Evolutionary conservation across 441 rosid genomes (phyloP).

Genomic region (Melastoma candidum): DNA sequence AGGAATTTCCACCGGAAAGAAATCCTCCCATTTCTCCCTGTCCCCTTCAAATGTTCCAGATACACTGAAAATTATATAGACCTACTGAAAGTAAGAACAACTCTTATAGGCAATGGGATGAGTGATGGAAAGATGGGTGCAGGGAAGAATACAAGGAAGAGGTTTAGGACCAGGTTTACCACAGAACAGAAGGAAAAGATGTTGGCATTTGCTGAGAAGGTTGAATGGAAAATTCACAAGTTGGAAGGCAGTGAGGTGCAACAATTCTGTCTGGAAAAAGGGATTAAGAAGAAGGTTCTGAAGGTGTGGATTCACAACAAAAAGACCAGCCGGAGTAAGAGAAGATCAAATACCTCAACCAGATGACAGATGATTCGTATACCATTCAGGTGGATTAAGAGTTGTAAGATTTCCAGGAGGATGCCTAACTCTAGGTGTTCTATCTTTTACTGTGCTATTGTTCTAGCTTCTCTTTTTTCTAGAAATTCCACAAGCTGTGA

Average conservation of each 20-base stretch:
- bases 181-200: constrained; percentile 48
- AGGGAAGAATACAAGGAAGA: constrained; percentile 16
- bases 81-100: too few species aligned
- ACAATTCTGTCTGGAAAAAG: constrained; percentile 39
- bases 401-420: too few species aligned
- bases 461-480: too few species aligned
- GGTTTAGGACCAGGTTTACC: constrained; percentile 38
- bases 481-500: too few species aligned
- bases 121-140: background rate
- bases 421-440: too few species aligned
- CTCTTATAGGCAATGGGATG: too few species aligned
- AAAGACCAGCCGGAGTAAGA: constrained; percentile 35
- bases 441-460: too few species aligned
- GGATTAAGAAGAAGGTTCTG: constrained; percentile 39
- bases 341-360: background rate
- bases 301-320: constrained; percentile 72
- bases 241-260: constrained; percentile 27
- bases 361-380: too few species aligned
- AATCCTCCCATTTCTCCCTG: background rate
- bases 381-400: too few species aligned
- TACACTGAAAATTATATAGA: too few species aligned
- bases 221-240: constrained; percentile 51
- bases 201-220: constrained; percentile 40
- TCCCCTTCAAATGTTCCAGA: background rate
- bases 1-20: constrained; percentile 10